A percentile compares a stretch with the other conserved stretches of the same genome.
These are phyloP conservation scores for Lablab purpureus DNA, from an alignment of 306 rosid species.

Conservation along the genomic window DNA sequence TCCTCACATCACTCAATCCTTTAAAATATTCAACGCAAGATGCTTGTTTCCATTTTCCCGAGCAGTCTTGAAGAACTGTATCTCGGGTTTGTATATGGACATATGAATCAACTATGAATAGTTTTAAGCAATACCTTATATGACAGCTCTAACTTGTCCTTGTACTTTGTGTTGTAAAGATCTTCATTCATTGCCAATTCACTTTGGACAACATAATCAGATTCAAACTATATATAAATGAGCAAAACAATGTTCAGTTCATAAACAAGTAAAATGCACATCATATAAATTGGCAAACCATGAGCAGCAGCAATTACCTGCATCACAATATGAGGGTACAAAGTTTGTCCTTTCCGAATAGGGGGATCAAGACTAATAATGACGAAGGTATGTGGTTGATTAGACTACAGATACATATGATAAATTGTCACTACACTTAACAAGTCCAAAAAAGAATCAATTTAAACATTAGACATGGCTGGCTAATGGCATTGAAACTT, in stretches of 20 bases:
- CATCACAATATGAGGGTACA: conserved; percentile 97
- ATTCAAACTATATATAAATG: conserved; percentile 74
- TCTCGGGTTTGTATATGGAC: not conserved
- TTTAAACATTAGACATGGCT: conserved; percentile 20
- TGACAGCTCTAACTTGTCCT: conserved; percentile 91
- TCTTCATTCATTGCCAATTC: conserved; percentile 76
- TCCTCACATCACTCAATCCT: conserved; percentile 5
- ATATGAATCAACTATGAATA: not conserved
- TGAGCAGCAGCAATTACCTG: conserved; percentile 66
- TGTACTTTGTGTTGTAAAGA: conserved; percentile 77
- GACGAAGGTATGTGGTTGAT: conserved; percentile 97
- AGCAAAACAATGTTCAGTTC: conserved; percentile 24
- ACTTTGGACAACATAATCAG: conserved; percentile 80
- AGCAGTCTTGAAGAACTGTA: conserved; percentile 24
- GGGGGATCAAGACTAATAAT: conserved; percentile 96
- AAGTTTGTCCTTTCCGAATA: conserved; percentile 97
- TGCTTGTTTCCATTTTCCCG: conserved; percentile 34
- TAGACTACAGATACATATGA: conserved; percentile 71
- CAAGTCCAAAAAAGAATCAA: conserved; percentile 36
- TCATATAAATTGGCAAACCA: conserved; percentile 34
- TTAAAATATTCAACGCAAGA: conserved; percentile 4
- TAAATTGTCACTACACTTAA: conserved; percentile 35
- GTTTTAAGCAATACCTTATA: conserved; percentile 69
- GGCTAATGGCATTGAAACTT: not conserved
- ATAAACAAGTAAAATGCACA: conserved; percentile 20